These are phyloP conservation scores for Akebia trifoliata DNA, from an alignment of 164 flowering plant genomes.

Conservation along the genomic window DNA sequence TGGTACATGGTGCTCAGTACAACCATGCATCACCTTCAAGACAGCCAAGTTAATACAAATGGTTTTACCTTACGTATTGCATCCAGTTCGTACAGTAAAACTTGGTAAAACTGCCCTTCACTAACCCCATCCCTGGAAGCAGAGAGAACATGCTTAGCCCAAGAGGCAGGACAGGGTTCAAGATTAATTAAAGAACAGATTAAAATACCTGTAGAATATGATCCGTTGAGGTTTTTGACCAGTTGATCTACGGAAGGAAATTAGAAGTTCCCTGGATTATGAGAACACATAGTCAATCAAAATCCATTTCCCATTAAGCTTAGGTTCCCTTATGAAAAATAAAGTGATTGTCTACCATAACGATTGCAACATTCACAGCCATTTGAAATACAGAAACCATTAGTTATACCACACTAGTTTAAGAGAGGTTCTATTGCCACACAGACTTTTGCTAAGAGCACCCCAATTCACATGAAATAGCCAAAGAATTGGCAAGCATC, in stretches of 20 bases:
- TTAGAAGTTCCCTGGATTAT: constrained; percentile 71
- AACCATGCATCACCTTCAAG: background rate
- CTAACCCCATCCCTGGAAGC: constrained; percentile 78
- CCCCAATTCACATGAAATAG: no score
- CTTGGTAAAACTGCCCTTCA: constrained; percentile 92
- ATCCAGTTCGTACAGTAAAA: constrained; percentile 71
- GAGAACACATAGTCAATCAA: constrained; percentile 1
- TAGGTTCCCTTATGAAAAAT: no score
- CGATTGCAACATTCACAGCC: no score
- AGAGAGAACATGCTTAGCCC: background rate
- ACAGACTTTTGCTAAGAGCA: no score
- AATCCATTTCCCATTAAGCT: no score
- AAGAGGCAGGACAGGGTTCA: background rate
- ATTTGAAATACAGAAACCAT: no score
- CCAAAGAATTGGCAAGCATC: no score
- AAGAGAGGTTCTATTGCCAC: no score
- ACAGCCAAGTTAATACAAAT: no score
- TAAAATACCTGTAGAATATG: constrained; percentile 71
- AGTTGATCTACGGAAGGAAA: constrained; percentile 83
- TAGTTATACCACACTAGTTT: no score
- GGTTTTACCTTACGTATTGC: constrained; percentile 73
- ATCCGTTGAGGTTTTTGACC: constrained; percentile 91
- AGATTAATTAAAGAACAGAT: background rate
- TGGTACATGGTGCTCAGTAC: background rate
- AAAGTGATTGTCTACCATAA: no score